A percentile compares a stretch with the other conserved stretches of the same genome.
Evolutionary conservation across 441 rosid genomes (phyloP).

Genomic region (Erodium chrysanthum): DNA sequence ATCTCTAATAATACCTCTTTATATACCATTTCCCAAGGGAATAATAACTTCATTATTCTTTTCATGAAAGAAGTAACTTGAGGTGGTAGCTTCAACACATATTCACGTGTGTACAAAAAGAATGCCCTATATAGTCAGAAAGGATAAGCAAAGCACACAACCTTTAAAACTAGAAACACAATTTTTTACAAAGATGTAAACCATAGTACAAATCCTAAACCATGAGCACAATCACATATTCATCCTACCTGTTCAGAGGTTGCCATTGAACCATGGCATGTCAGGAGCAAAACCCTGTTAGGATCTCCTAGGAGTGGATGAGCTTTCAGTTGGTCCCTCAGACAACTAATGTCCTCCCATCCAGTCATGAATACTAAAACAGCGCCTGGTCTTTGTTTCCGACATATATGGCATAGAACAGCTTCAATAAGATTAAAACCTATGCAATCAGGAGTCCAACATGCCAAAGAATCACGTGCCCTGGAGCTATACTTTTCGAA

Average conservation of each 20-base stretch:
- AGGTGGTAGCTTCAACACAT: not conserved
- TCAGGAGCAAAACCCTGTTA: slow-evolving; percentile 74
- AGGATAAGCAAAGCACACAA: not conserved
- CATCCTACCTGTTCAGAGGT: slow-evolving; percentile 77
- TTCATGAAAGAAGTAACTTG: not conserved
- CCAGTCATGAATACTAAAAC: slow-evolving; percentile 97
- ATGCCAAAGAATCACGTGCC: slow-evolving; percentile 76
- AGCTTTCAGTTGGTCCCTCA: slow-evolving; percentile 89
- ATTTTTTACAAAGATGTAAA: not conserved
- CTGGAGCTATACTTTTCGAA: slow-evolving; percentile 78
- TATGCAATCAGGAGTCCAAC: slow-evolving; percentile 88
- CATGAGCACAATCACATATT: slow-evolving; percentile 12
- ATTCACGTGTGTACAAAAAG: not conserved
- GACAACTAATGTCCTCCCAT: slow-evolving; percentile 93
- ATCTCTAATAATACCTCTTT: not conserved
- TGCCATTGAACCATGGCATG: slow-evolving; percentile 99
- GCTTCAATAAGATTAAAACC: slow-evolving; percentile 97
- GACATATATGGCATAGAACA: slow-evolving; percentile 87
- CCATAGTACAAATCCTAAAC: not conserved
- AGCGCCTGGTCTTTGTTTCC: slow-evolving; percentile 91
- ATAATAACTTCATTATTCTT: not conserved
- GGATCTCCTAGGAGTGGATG: slow-evolving; percentile 99
- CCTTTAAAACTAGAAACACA: not conserved
- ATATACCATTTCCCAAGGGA: not conserved
- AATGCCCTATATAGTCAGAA: not conserved